Percentiles rank a stretch among this genome's conserved stretches.
Conservation (phyloP, 306 rosid species). For the Glycine soja region DNA sequence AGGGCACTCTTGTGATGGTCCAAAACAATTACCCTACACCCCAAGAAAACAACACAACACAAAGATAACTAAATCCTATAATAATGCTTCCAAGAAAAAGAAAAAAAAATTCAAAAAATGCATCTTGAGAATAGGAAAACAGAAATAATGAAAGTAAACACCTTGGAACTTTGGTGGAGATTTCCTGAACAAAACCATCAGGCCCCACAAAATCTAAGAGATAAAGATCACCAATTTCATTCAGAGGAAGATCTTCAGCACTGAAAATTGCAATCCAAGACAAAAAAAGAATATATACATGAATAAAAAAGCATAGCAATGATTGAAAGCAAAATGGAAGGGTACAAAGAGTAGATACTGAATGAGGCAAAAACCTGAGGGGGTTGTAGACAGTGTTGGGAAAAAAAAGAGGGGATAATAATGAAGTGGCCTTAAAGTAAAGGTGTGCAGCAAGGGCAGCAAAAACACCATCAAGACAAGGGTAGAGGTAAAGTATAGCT, state of each 20-base stretch:
- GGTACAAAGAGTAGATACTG: background rate
- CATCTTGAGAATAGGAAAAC: background rate
- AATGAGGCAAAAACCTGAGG: constrained; percentile 47
- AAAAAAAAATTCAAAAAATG: background rate
- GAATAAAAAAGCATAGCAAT: background rate
- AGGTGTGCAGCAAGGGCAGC: constrained; percentile 94
- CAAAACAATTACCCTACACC: constrained; percentile 67
- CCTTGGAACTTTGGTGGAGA: constrained; percentile 67
- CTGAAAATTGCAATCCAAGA: constrained; percentile 42
- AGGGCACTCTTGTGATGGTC: constrained; percentile 95
- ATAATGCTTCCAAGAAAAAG: background rate
- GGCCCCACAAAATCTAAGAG: constrained; percentile 88
- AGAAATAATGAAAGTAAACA: background rate
- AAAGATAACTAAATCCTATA: background rate
- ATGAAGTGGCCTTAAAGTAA: constrained; percentile 69
- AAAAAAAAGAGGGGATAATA: constrained; percentile 61
- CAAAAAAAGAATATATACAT: background rate
- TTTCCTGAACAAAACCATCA: constrained; percentile 67
- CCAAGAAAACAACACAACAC: constrained; percentile 5
- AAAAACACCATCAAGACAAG: constrained; percentile 90
- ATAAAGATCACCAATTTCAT: constrained; percentile 65
- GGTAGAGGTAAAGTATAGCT: constrained; percentile 89
- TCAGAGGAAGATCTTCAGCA: constrained; percentile 67
- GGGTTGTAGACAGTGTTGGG: constrained; percentile 86
- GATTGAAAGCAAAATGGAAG: constrained; percentile 4